Evolutionary conservation across 495 filamentous ascomycete genomes (phyloP).

Genomic region (Lasiosphaeria ovina): DNA sequence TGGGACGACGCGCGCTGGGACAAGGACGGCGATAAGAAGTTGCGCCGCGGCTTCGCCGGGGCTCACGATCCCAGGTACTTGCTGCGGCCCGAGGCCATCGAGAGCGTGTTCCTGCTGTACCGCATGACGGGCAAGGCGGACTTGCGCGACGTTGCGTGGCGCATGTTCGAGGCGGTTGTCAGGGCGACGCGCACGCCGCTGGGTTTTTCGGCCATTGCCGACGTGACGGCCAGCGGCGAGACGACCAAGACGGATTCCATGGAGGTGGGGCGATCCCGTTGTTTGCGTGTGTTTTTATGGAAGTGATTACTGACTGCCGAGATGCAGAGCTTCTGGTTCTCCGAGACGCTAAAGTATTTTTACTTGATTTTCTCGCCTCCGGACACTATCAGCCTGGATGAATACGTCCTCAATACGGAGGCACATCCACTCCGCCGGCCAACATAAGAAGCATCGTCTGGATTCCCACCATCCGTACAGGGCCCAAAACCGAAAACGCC

Average conservation of each 20-base stretch:
- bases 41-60: conserved; percentile 61
- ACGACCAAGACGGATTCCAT: conserved; percentile 40
- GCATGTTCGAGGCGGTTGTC: conserved; percentile 53
- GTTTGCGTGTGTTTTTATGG: neutral
- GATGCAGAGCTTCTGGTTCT: conserved; percentile 46
- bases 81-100: conserved; percentile 64
- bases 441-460: neutral
- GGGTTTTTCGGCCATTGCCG: conserved; percentile 47
- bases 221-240: conserved; percentile 30
- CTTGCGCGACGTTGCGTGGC: conserved; percentile 56
- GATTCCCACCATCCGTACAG: no score
- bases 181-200: conserved; percentile 44
- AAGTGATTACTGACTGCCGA: neutral
- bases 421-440: conserved; percentile 64
- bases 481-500: no score
- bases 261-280: conserved; percentile 35
- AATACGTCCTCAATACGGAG: conserved; percentile 82
- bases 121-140: conserved; percentile 53
- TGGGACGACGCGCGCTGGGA: conserved; percentile 37
- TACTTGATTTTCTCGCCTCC: conserved; percentile 77
- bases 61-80: conserved; percentile 62
- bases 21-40: conserved; percentile 36
- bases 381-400: conserved; percentile 62
- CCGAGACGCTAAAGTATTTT: conserved; percentile 55
- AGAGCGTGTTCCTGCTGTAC: conserved; percentile 68